Base-by-base conservation (phyloP, 1,284 basidiomycete genomes). In the Cryptococcus maquisensis region DNA sequence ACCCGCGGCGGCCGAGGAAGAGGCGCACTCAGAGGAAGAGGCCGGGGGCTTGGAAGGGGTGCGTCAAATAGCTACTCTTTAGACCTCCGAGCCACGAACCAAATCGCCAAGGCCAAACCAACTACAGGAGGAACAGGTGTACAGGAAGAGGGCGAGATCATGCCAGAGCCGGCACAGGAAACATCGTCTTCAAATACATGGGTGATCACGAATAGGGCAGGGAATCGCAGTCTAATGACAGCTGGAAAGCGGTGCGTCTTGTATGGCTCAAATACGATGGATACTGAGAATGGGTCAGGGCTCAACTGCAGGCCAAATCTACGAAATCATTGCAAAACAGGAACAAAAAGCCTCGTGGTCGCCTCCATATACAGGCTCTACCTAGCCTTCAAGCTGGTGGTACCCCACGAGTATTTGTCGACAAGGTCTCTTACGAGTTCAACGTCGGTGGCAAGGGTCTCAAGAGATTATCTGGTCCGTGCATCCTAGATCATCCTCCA, bases 351-450 rank as follows among this genome's bases (percentile, higher is more conserved):
- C 8, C 15, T 16, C 43, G 23, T 12, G 20, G 8, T 12, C 18
- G 24, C 15, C 24, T 44, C 1, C 15, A 23, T 23, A 26, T 44
- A n/a, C 18, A 44, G 23, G 43, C 43, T 24, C 16, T 44, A 16
- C 43, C 43, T 12, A 40, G 39, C 20, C 39, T 40, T 10, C 18
- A 12, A 23, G 20, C 43, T 1, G 43, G 65, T 16, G 56, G 56
- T 3, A 55, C 62, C 15, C 69, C 68, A 55, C 66, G 71, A 49
- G 78, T 81, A 2, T 73, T 80, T 26, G 77, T 81, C 18, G 79
- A 81, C 59, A 79, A 79, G 9, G 74, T 79, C 39, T 69, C 77
- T 15, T 81, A 79, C 55, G 74, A 79, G 51, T 81, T 80, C 56
- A 79, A 79, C 49, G 68, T 76, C 46, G 76, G 72, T 6, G 79